These are phyloP conservation scores for bread wheat (Triticum aestivum) DNA, from an alignment of 176 grass and related monocot genomes.

Conservation along the genomic window DNA sequence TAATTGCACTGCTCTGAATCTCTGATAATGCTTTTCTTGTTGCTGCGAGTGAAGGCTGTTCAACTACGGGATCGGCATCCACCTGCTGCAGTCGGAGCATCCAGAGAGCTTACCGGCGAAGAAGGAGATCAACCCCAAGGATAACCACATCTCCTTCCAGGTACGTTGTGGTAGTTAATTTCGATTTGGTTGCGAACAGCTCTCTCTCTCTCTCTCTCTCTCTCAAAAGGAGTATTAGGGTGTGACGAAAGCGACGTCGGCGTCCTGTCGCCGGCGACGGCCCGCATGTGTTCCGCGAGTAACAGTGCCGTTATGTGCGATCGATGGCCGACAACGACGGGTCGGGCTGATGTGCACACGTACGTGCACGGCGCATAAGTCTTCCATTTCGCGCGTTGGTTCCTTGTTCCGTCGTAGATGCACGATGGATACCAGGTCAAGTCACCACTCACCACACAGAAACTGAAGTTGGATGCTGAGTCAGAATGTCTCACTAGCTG, in stretches of 20 bases:
- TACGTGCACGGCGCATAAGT: neutral
- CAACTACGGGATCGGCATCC: slow-evolving; percentile 92
- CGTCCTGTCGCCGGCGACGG: neutral
- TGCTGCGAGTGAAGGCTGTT: slow-evolving; percentile 52
- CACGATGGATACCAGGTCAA: too few relatives aligned
- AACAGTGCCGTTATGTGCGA: neutral
- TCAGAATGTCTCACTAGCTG: too few relatives aligned
- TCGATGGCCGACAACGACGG: neutral
- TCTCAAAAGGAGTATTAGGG: too few relatives aligned
- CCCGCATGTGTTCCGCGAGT: neutral
- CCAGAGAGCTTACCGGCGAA: slow-evolving; percentile 55
- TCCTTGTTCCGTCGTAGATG: too few relatives aligned
- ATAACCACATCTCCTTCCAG: slow-evolving; percentile 97
- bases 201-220: too few relatives aligned
- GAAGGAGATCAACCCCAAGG: slow-evolving; percentile 85
- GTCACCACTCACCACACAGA: too few relatives aligned
- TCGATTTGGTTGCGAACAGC: neutral
- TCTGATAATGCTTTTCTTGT: neutral
- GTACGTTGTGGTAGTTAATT: slow-evolving; percentile 15
- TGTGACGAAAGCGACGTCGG: neutral
- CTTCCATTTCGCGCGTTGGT: too few relatives aligned
- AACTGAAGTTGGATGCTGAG: neutral
- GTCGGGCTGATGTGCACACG: neutral
- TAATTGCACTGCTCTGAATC: neutral
- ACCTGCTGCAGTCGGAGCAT: slow-evolving; percentile 67